Evolutionary conservation across 352 stramenopile species (phyloP).

Genomic region (Globisporangium paroecandrum): DNA sequence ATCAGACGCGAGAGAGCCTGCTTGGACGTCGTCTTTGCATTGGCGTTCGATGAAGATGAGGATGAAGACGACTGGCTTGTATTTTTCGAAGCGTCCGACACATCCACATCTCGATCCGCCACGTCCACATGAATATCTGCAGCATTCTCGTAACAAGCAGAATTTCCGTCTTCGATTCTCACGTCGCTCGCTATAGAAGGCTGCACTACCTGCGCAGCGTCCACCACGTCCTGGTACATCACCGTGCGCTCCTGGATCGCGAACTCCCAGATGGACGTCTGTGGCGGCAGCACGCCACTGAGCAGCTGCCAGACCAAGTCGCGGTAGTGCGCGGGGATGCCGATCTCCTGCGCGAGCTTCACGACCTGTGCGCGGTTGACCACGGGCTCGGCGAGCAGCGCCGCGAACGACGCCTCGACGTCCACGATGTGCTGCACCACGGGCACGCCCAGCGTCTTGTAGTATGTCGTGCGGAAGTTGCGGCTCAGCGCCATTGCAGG

Average conservation of each 20-base stretch:
- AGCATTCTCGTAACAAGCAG: conserved; percentile 5
- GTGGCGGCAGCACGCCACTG: conserved; percentile 44
- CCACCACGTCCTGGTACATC: conserved; percentile 70
- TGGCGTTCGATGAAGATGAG: neutral
- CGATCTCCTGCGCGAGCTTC: conserved; percentile 74
- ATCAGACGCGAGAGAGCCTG: conserved; percentile 21
- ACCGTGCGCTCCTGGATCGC: conserved; percentile 37
- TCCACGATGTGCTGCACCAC: conserved; percentile 83
- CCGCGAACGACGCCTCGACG: conserved; percentile 67
- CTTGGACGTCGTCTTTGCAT: neutral
- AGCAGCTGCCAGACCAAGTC: conserved; percentile 60
- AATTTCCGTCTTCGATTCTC: neutral
- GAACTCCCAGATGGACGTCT: conserved; percentile 64
- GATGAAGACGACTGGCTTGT: neutral
- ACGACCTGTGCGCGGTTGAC: conserved; percentile 67
- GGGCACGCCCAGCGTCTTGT: conserved; percentile 84
- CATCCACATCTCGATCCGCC: neutral
- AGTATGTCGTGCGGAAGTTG: conserved; percentile 86
- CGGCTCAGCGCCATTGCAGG: conserved; percentile 45
- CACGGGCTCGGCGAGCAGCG: conserved; percentile 48
- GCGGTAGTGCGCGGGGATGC: conserved; percentile 53
- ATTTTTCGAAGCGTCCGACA: neutral
- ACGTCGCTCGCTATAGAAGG: neutral
- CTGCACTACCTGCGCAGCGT: conserved; percentile 46
- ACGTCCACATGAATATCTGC: neutral